Evolutionary conservation across 2,329 filamentous ascomycete species (phyloP).

Genomic region (Didymella segeticola): DNA sequence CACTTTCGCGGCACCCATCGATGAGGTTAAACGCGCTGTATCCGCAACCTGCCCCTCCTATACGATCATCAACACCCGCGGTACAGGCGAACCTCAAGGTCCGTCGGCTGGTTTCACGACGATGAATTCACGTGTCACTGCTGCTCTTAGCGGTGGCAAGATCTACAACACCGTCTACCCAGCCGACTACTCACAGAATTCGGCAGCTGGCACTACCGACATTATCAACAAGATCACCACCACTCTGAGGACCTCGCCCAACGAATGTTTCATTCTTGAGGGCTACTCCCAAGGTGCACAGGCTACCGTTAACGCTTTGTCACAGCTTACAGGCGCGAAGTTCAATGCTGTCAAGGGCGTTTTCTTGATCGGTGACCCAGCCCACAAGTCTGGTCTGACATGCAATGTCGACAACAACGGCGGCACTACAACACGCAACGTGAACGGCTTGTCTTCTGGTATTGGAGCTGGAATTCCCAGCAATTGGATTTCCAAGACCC

Average conservation of each 20-base stretch:
- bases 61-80: conserved; percentile 35
- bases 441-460: conserved; percentile 30
- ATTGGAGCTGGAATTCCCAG: conserved; percentile 26
- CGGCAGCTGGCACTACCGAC: conserved; percentile 35
- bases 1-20: conserved; percentile 18
- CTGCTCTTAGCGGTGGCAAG: conserved; percentile 39
- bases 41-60: conserved; percentile 24
- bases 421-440: conserved; percentile 42
- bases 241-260: conserved; percentile 30
- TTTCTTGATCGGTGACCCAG: conserved; percentile 46
- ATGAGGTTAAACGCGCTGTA: conserved; percentile 17
- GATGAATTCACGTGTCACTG: conserved; percentile 41
- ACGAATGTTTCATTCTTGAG: conserved; percentile 47
- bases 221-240: conserved; percentile 44
- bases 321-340: conserved; percentile 38
- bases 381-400: conserved; percentile 39
- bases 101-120: conserved; percentile 37
- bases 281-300: conserved; percentile 49
- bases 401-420: conserved; percentile 48
- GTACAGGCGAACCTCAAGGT: conserved; percentile 28
- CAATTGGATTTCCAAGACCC: conserved; percentile 46
- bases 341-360: conserved; percentile 49
- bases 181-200: conserved; percentile 37
- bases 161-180: conserved; percentile 47
- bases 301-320: conserved; percentile 45